A percentile compares a stretch with the other conserved stretches of the same genome.
Evolutionary conservation across 352 stramenopile genomes (phyloP).

Genomic region (Globisporangium rhizosaccharum): DNA sequence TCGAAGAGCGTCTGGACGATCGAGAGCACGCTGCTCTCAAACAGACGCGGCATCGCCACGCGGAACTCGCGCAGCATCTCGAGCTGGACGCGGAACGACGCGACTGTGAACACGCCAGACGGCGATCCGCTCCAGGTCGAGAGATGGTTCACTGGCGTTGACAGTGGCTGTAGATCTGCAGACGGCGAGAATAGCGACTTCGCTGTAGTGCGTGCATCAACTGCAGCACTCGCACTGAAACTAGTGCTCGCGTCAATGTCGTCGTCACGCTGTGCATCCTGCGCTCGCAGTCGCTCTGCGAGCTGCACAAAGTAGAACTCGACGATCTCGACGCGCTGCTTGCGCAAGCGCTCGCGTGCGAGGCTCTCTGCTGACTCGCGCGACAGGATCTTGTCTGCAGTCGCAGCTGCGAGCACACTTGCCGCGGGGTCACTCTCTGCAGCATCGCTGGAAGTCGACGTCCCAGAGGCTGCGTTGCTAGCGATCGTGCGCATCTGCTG

Average conservation of each 20-base stretch:
- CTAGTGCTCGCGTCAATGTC: background rate
- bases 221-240: background rate
- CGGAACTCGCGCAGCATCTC: slow-evolving; percentile 64
- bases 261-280: background rate
- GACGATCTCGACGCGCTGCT: slow-evolving; percentile 34
- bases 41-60: slow-evolving; percentile 29
- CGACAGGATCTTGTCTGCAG: slow-evolving; percentile 34
- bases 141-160: background rate
- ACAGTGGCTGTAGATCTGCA: background rate
- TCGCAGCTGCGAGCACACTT: slow-evolving; percentile 25
- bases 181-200: too few species aligned
- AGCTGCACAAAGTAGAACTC: slow-evolving; percentile 36
- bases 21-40: slow-evolving; percentile 41
- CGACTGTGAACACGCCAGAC: slow-evolving; percentile 39
- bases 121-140: slow-evolving; percentile 20
- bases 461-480: background rate
- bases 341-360: slow-evolving; percentile 26
- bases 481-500: background rate
- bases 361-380: slow-evolving; percentile 31
- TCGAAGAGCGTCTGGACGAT: slow-evolving; percentile 55
- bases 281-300: background rate
- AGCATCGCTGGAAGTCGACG: background rate
- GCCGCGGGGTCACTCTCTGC: slow-evolving; percentile 19
- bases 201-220: background rate
- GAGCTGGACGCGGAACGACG: slow-evolving; percentile 58